A percentile compares a stretch with the other conserved stretches of the same genome.
Conservation (phyloP, 179 eudicot genomes). For the Drosera spatulata region DNA sequence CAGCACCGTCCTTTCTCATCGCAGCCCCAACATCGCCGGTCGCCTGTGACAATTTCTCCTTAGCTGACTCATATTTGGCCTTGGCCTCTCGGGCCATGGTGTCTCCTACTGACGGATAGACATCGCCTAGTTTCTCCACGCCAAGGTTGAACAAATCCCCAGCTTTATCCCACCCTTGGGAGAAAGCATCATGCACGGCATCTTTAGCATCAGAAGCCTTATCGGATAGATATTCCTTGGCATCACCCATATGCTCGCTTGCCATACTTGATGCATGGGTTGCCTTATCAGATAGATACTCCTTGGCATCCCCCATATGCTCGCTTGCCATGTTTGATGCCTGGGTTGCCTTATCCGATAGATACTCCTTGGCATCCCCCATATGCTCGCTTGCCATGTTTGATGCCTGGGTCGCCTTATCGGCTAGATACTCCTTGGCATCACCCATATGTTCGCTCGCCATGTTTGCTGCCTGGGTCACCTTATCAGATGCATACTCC, state of each 20-base stretch:
- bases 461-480: too few relatives aligned
- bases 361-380: conserved; percentile 10
- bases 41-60: conserved; percentile 24
- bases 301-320: conserved; percentile 5
- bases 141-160: conserved; percentile 4
- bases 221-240: too few relatives aligned
- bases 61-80: conserved; percentile 21
- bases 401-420: too few relatives aligned
- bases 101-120: conserved; percentile 14
- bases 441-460: conserved; percentile 5
- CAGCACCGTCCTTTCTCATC: conserved; percentile 5
- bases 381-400: conserved; percentile 1
- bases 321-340: not conserved
- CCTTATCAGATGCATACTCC: not conserved
- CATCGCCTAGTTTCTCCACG: conserved; percentile 6
- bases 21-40: conserved; percentile 17
- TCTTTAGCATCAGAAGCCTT: conserved; percentile 3
- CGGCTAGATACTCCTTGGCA: conserved; percentile 13
- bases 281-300: conserved; percentile 13
- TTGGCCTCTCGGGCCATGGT: conserved; percentile 11
- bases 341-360: conserved; percentile 10
- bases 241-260: too few relatives aligned
- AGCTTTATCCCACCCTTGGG: conserved; percentile 9
- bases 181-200: conserved; percentile 4
- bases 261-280: conserved; percentile 6